A percentile compares a stretch with the other conserved stretches of the same genome.
phyloP scores from a whole-genome alignment of 2,329 filamentous ascomycete genomes.

The Teratosphaeria pseudoeucalypti region DNA sequence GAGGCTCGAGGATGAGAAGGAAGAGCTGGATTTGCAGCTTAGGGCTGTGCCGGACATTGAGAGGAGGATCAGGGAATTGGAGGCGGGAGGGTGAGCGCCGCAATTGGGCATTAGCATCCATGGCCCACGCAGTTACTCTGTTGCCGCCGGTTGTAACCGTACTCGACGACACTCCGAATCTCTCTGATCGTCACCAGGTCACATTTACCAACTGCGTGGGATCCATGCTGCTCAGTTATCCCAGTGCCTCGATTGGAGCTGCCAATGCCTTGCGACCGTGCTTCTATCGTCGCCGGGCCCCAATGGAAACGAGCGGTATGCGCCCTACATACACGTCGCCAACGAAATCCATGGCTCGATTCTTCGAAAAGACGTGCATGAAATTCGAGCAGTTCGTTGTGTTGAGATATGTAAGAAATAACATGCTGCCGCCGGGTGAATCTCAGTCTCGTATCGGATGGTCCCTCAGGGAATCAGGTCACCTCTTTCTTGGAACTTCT shows the following conservation, averaged over 20 bases:
- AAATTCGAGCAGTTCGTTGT: background rate
- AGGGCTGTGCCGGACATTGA: conserved; percentile 81
- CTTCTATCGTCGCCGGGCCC: too few species aligned
- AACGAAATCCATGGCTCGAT: background rate
- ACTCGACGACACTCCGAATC: background rate
- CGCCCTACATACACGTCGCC: background rate
- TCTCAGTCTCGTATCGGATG: background rate
- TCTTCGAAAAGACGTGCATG: background rate
- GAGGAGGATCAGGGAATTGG: conserved; percentile 68
- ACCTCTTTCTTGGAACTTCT: too few species aligned
- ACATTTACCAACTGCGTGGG: too few species aligned
- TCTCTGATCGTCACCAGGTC: background rate
- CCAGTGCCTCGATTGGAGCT: too few species aligned
- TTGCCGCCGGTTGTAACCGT: background rate
- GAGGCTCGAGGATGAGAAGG: conserved; percentile 87
- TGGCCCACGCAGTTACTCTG: background rate
- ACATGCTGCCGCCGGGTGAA: background rate
- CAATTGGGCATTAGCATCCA: background rate
- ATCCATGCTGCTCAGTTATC: too few species aligned
- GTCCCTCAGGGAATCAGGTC: background rate
- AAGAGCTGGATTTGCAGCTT: conserved; percentile 79
- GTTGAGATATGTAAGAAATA: background rate
- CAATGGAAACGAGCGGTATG: background rate
- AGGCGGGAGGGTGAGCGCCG: conserved; percentile 16
- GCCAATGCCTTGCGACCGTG: too few species aligned